A percentile compares a stretch with the other conserved stretches of the same genome.
These are phyloP conservation scores for Monosporascus cannonballus DNA, from an alignment of 2,329 filamentous ascomycete genomes.

Conservation along the genomic window DNA sequence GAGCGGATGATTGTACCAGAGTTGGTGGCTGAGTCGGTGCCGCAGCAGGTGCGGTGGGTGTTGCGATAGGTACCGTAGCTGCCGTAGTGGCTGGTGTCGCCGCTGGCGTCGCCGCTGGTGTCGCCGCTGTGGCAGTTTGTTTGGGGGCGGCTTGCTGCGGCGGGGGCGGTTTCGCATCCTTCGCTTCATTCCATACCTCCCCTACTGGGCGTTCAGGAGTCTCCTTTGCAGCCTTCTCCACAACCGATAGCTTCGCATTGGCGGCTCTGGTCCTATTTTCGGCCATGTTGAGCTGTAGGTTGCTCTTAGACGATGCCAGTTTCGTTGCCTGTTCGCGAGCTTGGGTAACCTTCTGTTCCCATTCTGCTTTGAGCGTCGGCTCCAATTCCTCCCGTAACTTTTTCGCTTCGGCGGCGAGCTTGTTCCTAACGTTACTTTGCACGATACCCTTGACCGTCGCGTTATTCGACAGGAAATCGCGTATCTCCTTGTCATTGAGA, in stretches of 20 bases:
- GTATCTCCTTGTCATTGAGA: conserved; percentile 48
- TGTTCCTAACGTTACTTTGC: conserved; percentile 59
- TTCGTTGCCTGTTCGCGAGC: conserved; percentile 60
- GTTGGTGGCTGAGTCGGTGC: neutral
- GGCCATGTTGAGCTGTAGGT: conserved; percentile 70
- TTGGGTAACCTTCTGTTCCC: conserved; percentile 46
- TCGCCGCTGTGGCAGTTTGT: conserved; percentile 20
- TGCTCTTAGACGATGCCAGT: conserved; percentile 69
- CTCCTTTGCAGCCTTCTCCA: conserved; percentile 75
- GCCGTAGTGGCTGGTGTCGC: neutral
- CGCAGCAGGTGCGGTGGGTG: neutral
- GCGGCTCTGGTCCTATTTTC: conserved; percentile 61
- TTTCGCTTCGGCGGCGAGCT: conserved; percentile 59
- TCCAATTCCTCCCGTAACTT: conserved; percentile 52
- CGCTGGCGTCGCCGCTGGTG: conserved; percentile 11
- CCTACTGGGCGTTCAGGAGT: conserved; percentile 77
- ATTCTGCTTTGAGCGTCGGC: conserved; percentile 38
- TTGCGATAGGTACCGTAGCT: neutral
- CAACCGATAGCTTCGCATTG: conserved; percentile 67
- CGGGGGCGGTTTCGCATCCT: conserved; percentile 50
- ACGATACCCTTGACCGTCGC: conserved; percentile 53
- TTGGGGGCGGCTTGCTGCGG: conserved; percentile 12
- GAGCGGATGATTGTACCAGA: neutral
- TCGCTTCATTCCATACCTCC: conserved; percentile 82
- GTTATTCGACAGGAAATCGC: conserved; percentile 52